phyloP scores from a whole-genome alignment of 2,329 filamentous ascomycete species.

The Aspergillus pseudoterreus region DNA sequence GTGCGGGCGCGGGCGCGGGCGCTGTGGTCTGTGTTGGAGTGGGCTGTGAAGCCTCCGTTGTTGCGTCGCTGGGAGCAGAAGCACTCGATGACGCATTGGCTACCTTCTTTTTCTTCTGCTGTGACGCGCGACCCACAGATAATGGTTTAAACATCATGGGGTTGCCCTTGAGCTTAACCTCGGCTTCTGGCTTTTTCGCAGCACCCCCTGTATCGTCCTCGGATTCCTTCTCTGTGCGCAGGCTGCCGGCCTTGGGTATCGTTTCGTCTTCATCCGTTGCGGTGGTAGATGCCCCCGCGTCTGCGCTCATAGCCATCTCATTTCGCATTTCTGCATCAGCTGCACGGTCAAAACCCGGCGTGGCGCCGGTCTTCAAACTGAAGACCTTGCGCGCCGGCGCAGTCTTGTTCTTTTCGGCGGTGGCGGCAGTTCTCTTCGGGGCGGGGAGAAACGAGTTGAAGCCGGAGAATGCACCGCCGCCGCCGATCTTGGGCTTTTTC shows the following conservation, averaged over 20 bases:
- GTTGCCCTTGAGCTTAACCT: slow-evolving; percentile 62
- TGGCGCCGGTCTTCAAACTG: slow-evolving; percentile 76
- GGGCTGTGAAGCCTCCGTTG: slow-evolving; percentile 8
- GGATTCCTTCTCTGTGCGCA: slow-evolving; percentile 9
- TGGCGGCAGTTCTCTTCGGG: slow-evolving; percentile 58
- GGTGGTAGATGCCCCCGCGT: slow-evolving; percentile 8
- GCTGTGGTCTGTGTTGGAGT: slow-evolving; percentile 4
- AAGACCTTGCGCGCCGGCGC: slow-evolving; percentile 55
- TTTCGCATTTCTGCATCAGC: slow-evolving; percentile 39
- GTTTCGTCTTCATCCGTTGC: slow-evolving; percentile 31
- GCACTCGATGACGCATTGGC: slow-evolving; percentile 24
- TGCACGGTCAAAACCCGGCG: slow-evolving; percentile 74
- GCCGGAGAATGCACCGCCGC: slow-evolving; percentile 67
- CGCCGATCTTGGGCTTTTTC: slow-evolving; percentile 65
- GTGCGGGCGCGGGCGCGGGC: slow-evolving; percentile 4
- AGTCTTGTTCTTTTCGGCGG: slow-evolving; percentile 27
- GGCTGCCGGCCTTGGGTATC: slow-evolving; percentile 24
- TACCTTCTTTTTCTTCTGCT: slow-evolving; percentile 59
- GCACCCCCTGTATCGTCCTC: slow-evolving; percentile 7
- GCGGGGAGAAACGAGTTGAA: slow-evolving; percentile 86
- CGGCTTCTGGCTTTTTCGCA: slow-evolving; percentile 20
- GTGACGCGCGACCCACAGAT: slow-evolving; percentile 72
- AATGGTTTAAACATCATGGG: slow-evolving; percentile 85
- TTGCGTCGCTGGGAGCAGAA: slow-evolving; percentile 13
- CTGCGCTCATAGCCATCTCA: slow-evolving; percentile 22